These are phyloP conservation scores for Leptomonas pyrrhocoris DNA, from an alignment of 208 protist genomes.

Conservation along the genomic window DNA sequence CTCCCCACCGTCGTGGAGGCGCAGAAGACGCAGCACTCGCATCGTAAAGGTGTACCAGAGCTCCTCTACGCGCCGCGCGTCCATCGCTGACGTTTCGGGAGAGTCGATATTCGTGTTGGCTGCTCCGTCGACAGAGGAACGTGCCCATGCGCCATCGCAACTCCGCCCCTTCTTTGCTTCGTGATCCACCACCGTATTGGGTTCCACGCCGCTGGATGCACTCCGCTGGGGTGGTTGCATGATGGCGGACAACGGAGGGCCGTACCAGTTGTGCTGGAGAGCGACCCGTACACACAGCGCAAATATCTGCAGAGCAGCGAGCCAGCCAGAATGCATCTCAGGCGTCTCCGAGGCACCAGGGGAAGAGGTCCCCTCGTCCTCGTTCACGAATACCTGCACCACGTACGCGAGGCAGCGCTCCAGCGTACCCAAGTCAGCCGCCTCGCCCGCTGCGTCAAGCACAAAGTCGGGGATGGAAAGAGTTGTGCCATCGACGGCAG, in stretches of 20 bases:
- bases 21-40: slow-evolving; percentile 16
- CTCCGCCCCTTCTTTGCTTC: no score
- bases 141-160: no score
- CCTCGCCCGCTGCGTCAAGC: slow-evolving; percentile 30
- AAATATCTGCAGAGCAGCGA: slow-evolving; percentile 20
- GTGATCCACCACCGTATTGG: neutral
- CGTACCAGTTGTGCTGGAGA: slow-evolving; percentile 23
- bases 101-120: neutral
- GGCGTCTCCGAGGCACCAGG: neutral
- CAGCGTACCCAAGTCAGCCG: slow-evolving; percentile 29
- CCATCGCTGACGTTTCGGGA: neutral
- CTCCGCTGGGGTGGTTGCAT: no score
- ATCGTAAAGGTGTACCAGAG: slow-evolving; percentile 13
- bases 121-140: no score
- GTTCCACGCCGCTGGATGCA: no score
- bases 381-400: neutral
- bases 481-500: neutral
- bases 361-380: neutral
- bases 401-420: slow-evolving; percentile 13
- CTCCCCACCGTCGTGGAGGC: neutral
- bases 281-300: slow-evolving; percentile 28
- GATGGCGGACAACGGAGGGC: neutral
- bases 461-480: slow-evolving; percentile 25
- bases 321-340: slow-evolving; percentile 13
- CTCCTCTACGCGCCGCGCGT: neutral